Evolutionary conservation across 768 basidiomycete species (phyloP).

Genomic region (Thelephora aurantiotincta): DNA sequence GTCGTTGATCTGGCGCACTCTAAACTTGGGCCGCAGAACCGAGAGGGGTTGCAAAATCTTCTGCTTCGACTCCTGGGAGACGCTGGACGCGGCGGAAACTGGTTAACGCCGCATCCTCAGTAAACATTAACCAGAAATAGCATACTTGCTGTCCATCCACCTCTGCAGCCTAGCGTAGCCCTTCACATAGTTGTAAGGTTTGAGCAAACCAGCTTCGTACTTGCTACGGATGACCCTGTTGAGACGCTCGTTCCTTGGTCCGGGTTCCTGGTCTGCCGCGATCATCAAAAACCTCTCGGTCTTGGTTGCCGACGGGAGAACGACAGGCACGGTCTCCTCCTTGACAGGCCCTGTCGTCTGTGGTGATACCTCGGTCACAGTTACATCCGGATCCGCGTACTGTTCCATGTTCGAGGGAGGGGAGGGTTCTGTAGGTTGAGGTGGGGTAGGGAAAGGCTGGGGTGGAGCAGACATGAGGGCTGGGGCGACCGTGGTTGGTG

Average conservation of each 20-base stretch:
- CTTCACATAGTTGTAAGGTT: constrained; percentile 94
- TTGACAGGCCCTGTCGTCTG: constrained; percentile 13
- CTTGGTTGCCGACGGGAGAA: constrained; percentile 62
- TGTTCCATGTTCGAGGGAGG: neutral
- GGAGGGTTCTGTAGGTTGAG: neutral
- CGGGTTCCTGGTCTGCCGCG: constrained; percentile 88
- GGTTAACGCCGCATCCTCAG: neutral
- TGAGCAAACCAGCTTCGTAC: constrained; percentile 89
- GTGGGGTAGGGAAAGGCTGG: constrained; percentile 8
- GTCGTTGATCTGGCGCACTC: constrained; percentile 29
- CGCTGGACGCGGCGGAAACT: constrained; percentile 26
- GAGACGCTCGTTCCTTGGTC: constrained; percentile 79
- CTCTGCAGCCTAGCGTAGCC: constrained; percentile 83
- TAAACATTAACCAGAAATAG: neutral
- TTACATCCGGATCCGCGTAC: constrained; percentile 10
- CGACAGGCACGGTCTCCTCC: constrained; percentile 29
- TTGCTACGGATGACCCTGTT: constrained; percentile 90
- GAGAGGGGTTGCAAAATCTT: constrained; percentile 85
- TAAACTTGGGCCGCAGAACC: constrained; percentile 72
- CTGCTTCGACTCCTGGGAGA: constrained; percentile 83
- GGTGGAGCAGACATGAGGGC: constrained; percentile 26
- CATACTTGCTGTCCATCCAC: constrained; percentile 92
- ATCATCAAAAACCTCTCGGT: constrained; percentile 85
- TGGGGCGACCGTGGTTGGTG: constrained; percentile 28
- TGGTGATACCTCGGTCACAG: constrained; percentile 9